Base-by-base conservation (phyloP, 2,329 filamentous ascomycete species). In the Dactylonectria estremocensis region DNA sequence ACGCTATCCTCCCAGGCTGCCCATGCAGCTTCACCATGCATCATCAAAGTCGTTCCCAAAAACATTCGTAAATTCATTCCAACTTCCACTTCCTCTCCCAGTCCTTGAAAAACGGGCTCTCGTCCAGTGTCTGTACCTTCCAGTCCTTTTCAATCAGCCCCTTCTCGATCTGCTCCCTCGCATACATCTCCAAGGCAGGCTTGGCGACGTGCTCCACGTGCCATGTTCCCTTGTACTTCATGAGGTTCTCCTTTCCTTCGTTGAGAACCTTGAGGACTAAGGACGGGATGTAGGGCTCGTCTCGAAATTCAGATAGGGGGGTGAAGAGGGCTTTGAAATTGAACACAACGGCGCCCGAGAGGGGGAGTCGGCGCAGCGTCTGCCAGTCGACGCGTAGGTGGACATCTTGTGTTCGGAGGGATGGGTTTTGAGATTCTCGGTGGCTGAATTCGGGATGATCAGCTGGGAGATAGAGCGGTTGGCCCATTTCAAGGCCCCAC, bases 291-390 rank as follows among this genome's bases (percentile, higher is more conserved):
- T 90, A 92, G 0, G 92, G 88, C 78, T 97, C 94, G 64, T 92
- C 85, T 2, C 88, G 83, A 64, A 97, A 90, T 69, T 92, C 89
- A 0, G 85, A 78, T 0, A 97, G 78, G 0, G 92, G 92, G 0
- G 93, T 96, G 80, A 97, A 97, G 0, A 96, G 80, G 0, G 92
- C 93, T 77, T 95, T 97, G 87, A 95, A 97, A 79, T 96, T 97
- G 83, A 97, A 97, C 0, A 94, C 88, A 1, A 97, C 84, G 0
- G 88, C 91, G 0, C 89, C 93, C 0, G 92, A 94, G 0, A 97
- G 83, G 0, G 94, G 94, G 0, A 97, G 82, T 3, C 94, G 89
- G 2, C 94, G 89, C 4, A 97, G 83, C 0, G 94, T 97, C 80
- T 97, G 95, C 93, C 94, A 97, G 79, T 97, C 94, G 2, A 96